These are phyloP conservation scores for Plasmodium vivax DNA, from an alignment of 169 alveolate species.

Conservation along the genomic window DNA sequence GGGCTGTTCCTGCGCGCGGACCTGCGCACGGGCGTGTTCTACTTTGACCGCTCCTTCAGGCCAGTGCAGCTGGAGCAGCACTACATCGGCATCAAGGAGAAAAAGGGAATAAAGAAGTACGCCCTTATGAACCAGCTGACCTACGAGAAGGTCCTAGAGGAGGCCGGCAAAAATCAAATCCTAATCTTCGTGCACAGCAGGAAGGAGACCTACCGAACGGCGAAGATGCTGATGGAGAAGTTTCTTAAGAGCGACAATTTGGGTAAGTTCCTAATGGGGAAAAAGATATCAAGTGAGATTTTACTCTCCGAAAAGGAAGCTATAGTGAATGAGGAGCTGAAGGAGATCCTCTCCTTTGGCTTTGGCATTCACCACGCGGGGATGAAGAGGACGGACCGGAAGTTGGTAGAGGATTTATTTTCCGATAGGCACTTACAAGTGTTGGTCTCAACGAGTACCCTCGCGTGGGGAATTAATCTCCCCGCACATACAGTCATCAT, in stretches of 20 bases:
- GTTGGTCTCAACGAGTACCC: slow-evolving; percentile 98
- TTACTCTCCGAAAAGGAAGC: slow-evolving; percentile 91
- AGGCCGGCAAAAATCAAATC: slow-evolving; percentile 90
- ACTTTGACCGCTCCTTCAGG: slow-evolving; percentile 96
- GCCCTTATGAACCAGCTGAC: slow-evolving; percentile 96
- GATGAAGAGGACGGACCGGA: slow-evolving; percentile 96
- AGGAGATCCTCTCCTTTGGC: slow-evolving; percentile 98
- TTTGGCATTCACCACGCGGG: slow-evolving; percentile 99
- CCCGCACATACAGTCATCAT: slow-evolving; percentile 99
- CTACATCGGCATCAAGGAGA: slow-evolving; percentile 98
- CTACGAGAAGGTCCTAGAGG: slow-evolving; percentile 92
- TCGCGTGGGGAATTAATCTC: slow-evolving; percentile 99
- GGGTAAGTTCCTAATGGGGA: slow-evolving; percentile 89
- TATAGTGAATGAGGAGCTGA: slow-evolving; percentile 90
- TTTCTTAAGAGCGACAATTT: slow-evolving; percentile 91
- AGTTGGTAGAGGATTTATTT: slow-evolving; percentile 97
- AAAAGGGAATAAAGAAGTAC: slow-evolving; percentile 96
- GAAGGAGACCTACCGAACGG: slow-evolving; percentile 98
- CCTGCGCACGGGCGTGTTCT: slow-evolving; percentile 92
- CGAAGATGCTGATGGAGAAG: slow-evolving; percentile 92
- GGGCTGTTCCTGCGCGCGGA: slow-evolving; percentile 97
- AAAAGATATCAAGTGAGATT: slow-evolving; percentile 93
- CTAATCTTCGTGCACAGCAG: slow-evolving; percentile 99
- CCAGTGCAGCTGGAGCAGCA: slow-evolving; percentile 98
- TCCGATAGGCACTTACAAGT: slow-evolving; percentile 96